phyloP scores from a whole-genome alignment of 257 asterid species.

The Cinchona pubescens region DNA sequence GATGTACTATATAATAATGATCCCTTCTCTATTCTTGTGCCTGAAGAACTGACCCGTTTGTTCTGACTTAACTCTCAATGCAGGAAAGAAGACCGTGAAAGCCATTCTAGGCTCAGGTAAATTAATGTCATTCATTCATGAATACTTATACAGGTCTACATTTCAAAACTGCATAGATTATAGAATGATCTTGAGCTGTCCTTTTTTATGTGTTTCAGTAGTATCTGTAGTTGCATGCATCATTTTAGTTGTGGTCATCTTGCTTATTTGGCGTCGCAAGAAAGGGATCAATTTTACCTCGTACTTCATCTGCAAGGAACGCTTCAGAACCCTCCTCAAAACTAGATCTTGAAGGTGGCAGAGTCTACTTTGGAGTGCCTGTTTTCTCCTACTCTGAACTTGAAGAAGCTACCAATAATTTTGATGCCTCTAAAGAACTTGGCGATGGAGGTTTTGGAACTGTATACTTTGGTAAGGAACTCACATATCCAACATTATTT shows the following conservation, averaged over 20 bases:
- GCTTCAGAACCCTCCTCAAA: slow-evolving; percentile 40
- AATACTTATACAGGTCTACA: too few species aligned
- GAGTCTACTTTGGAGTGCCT: slow-evolving; percentile 46
- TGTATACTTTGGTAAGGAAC: slow-evolving; percentile 63
- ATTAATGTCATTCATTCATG: too few species aligned
- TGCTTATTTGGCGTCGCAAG: slow-evolving; percentile 30
- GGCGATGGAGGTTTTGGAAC: slow-evolving; percentile 88
- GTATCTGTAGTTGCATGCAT: slow-evolving; percentile 32
- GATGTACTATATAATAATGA: too few species aligned
- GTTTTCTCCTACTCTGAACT: slow-evolving; percentile 64
- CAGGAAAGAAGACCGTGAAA: too few species aligned
- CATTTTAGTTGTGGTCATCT: slow-evolving; percentile 4
- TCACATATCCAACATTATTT: background rate
- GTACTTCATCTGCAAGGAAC: slow-evolving; percentile 36
- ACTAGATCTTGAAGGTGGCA: slow-evolving; percentile 39
- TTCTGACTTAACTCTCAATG: too few species aligned
- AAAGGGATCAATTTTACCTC: slow-evolving; percentile 21
- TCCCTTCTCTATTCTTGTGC: too few species aligned
- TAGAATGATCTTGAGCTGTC: too few species aligned
- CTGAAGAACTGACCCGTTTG: too few species aligned
- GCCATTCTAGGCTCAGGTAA: too few species aligned
- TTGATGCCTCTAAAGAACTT: slow-evolving; percentile 56
- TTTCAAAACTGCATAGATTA: too few species aligned
- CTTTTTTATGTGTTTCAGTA: slow-evolving; percentile 28
- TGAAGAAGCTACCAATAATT: slow-evolving; percentile 51